phyloP scores from a whole-genome alignment of 352 stramenopile genomes.

The Pythium volutum region DNA sequence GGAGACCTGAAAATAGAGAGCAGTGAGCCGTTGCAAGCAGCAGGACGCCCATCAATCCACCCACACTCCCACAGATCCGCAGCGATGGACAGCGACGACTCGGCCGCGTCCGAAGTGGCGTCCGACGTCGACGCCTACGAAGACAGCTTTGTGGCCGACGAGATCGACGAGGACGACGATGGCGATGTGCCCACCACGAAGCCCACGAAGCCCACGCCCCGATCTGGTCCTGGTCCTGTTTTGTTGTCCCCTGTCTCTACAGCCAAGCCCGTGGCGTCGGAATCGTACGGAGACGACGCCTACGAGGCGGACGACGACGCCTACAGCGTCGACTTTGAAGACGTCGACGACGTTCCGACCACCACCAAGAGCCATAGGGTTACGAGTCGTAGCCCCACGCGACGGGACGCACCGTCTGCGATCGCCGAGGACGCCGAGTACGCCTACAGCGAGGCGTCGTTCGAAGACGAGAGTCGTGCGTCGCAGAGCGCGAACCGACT shows the following conservation, averaged over 20 bases:
- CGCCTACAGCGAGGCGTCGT: slow-evolving; percentile 55
- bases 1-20: slow-evolving; percentile 1
- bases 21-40: not conserved
- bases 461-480: slow-evolving; percentile 63
- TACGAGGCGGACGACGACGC: slow-evolving; percentile 42
- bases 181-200: not conserved
- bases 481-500: slow-evolving; percentile 41
- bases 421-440: slow-evolving; percentile 41
- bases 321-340: slow-evolving; percentile 78
- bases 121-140: slow-evolving; percentile 46
- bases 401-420: slow-evolving; percentile 12
- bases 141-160: slow-evolving; percentile 46
- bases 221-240: slow-evolving; percentile 17
- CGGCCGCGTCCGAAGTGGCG: slow-evolving; percentile 58
- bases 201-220: slow-evolving; percentile 2
- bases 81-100: slow-evolving; percentile 72
- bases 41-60: not conserved
- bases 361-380: slow-evolving; percentile 2
- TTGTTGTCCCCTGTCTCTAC: not conserved
- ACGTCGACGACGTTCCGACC: slow-evolving; percentile 29
- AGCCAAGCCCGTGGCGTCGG: slow-evolving; percentile 10
- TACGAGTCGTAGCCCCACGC: slow-evolving; percentile 1
- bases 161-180: slow-evolving; percentile 46
- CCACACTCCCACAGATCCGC: not conserved
- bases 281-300: slow-evolving; percentile 29